These are phyloP conservation scores for Wickerhamiella shivajii DNA, from an alignment of 805 yeast genomes.

Conservation along the genomic window DNA sequence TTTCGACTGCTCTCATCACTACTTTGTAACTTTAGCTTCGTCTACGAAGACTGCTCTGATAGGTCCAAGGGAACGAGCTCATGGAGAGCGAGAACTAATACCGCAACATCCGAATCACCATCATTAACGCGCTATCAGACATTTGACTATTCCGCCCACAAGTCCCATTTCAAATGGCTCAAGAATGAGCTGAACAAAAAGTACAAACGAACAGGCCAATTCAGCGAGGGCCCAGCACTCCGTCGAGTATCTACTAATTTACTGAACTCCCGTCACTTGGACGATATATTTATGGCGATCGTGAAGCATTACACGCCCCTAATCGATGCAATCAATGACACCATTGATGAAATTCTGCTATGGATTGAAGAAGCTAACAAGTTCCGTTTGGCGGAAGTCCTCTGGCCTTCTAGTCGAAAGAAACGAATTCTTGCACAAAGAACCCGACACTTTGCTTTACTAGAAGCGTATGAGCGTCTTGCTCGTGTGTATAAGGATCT, in stretches of 20 bases:
- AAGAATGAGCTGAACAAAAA: background rate
- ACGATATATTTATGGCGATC: constrained; percentile 8
- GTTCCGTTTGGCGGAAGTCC: constrained; percentile 12
- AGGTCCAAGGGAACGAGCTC: constrained; percentile 5
- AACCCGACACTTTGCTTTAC: too few species aligned
- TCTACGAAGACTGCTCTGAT: constrained; percentile 14
- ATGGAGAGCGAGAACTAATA: too few species aligned
- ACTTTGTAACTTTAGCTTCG: constrained; percentile 16
- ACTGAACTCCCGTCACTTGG: constrained; percentile 4
- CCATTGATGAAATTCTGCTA: constrained; percentile 8
- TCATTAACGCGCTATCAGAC: background rate
- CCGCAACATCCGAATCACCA: too few species aligned
- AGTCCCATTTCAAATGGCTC: background rate
- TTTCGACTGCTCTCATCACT: constrained; percentile 15
- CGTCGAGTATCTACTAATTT: background rate
- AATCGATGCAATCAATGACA: constrained; percentile 10
- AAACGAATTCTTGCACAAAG: constrained; percentile 1
- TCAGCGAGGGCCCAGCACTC: background rate
- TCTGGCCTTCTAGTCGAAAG: constrained; percentile 11
- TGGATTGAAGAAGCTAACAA: constrained; percentile 19
- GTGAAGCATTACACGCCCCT: constrained; percentile 10
- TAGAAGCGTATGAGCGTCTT: too few species aligned
- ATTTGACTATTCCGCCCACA: background rate
- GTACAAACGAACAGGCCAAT: constrained; percentile 1
- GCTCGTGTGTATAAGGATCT: too few species aligned